Evolutionary conservation across 352 stramenopile genomes (phyloP).

Genomic region (Pythium sp.): DNA sequence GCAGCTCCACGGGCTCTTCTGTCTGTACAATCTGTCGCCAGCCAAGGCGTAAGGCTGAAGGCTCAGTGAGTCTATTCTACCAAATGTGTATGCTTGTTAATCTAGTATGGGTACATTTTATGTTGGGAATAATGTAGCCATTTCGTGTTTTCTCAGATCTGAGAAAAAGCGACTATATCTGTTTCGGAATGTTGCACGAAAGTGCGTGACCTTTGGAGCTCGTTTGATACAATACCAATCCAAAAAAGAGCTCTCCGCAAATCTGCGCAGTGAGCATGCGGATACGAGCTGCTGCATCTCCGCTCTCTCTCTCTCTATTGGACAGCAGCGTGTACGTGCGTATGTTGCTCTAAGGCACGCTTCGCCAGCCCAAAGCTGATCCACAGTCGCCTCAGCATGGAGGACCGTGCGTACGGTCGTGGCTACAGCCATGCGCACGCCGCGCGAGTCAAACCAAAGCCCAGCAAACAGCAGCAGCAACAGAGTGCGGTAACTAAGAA

Average conservation of each 20-base stretch:
- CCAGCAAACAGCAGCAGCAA: not conserved
- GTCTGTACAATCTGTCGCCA: not conserved
- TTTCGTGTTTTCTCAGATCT: not conserved
- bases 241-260: not conserved
- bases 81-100: not conserved
- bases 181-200: not conserved
- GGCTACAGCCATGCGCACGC: constrained; percentile 13
- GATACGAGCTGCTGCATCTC: not conserved
- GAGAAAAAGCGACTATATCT: not conserved
- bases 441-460: not conserved
- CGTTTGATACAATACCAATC: not conserved
- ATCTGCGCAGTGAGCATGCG: not conserved
- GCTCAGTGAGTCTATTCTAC: too few species aligned
- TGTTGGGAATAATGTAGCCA: not conserved
- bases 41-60: not conserved
- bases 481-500: not conserved
- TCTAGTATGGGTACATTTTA: not conserved
- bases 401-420: not conserved
- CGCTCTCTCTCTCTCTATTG: not conserved
- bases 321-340: not conserved
- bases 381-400: constrained; percentile 1
- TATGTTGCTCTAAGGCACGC: not conserved
- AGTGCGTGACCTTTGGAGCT: constrained; percentile 5
- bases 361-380: not conserved
- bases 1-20: constrained; percentile 4